These are phyloP conservation scores for Cytospora mali DNA, from an alignment of 2,329 filamentous ascomycete genomes.

Conservation along the genomic window DNA sequence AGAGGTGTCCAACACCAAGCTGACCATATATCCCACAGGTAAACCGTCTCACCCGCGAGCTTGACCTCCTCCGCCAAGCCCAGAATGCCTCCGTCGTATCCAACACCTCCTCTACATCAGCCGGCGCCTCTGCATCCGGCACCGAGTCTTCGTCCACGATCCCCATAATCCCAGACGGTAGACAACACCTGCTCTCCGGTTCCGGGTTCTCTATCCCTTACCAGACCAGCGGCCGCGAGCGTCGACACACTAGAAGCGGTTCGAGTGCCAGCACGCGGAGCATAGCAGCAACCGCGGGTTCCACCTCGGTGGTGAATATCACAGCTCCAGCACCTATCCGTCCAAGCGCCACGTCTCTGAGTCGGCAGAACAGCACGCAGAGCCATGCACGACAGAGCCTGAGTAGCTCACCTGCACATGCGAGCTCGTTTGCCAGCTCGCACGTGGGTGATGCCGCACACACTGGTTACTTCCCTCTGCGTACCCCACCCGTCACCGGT, in stretches of 20 bases:
- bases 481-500: conserved; percentile 27
- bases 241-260: conserved; percentile 58
- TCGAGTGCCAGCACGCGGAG: conserved; percentile 60
- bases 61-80: conserved; percentile 75
- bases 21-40: conserved; percentile 56
- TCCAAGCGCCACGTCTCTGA: conserved; percentile 45
- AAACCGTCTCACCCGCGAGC: conserved; percentile 88
- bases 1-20: neutral
- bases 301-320: conserved; percentile 46
- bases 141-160: conserved; percentile 42
- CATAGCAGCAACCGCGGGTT: conserved; percentile 48
- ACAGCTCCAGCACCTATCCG: conserved; percentile 49
- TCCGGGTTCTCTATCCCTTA: conserved; percentile 61
- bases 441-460: conserved; percentile 44
- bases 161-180: conserved; percentile 46
- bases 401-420: conserved; percentile 50
- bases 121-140: conserved; percentile 53
- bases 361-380: conserved; percentile 58
- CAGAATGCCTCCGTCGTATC: conserved; percentile 69
- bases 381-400: conserved; percentile 52
- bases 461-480: conserved; percentile 39
- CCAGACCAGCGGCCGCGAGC: conserved; percentile 43
- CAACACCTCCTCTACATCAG: conserved; percentile 64
- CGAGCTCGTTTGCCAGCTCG: conserved; percentile 51
- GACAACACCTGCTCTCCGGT: conserved; percentile 55